phyloP scores from a whole-genome alignment of 441 rosid genomes.

The Gossypium gossypioides region DNA sequence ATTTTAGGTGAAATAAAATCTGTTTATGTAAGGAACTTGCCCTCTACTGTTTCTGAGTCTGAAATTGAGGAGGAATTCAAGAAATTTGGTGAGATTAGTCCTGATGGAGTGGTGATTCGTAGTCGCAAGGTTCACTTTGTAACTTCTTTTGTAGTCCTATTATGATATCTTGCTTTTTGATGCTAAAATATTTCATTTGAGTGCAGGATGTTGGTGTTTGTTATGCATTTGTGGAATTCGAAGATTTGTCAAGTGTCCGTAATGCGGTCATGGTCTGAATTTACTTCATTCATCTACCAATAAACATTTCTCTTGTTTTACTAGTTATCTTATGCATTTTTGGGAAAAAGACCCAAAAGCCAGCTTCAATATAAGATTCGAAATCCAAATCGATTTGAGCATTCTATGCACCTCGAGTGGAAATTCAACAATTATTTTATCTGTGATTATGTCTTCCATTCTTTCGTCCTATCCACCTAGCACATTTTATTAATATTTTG shows the following conservation, averaged over 20 bases:
- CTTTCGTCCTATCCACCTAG: no score
- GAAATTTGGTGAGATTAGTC: constrained; percentile 48
- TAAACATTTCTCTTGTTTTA: background rate
- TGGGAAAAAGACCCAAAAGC: no score
- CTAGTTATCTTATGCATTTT: background rate
- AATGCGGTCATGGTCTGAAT: constrained; percentile 46
- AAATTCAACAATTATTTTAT: no score
- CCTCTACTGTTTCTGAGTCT: constrained; percentile 37
- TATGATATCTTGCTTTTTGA: background rate
- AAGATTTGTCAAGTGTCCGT: constrained; percentile 46
- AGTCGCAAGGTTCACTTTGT: constrained; percentile 49
- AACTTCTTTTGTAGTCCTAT: background rate
- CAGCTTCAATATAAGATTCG: no score
- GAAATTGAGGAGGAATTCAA: constrained; percentile 66
- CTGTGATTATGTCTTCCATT: no score
- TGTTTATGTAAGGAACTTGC: constrained; percentile 57
- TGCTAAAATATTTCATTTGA: constrained; percentile 10
- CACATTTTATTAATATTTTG: no score
- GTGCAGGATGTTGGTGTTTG: constrained; percentile 67
- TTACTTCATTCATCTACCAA: background rate
- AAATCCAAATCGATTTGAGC: no score
- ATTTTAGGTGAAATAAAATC: constrained; percentile 55
- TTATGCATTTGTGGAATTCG: constrained; percentile 71
- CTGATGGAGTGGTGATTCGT: constrained; percentile 55
- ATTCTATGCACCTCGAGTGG: no score